Evolutionary conservation across 257 asterid species (phyloP).

Genomic region (Echium plantagineum): DNA sequence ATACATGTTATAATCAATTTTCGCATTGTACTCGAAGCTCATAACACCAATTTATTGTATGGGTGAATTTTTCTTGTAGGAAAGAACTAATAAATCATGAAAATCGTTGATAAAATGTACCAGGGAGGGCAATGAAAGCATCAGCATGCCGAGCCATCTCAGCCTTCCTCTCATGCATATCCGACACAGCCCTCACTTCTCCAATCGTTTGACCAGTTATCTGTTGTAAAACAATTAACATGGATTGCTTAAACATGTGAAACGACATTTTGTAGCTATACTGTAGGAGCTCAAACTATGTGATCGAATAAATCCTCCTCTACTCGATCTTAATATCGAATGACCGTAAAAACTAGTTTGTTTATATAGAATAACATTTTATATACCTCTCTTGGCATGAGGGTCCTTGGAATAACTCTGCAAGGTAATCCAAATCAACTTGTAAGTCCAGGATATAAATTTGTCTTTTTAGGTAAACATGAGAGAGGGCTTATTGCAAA

Average conservation of each 20-base stretch:
- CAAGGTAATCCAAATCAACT: conserved; percentile 6
- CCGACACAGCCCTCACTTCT: conserved; percentile 77
- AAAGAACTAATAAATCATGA: too few relatives aligned
- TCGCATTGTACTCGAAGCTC: too few relatives aligned
- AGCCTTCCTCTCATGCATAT: conserved; percentile 91
- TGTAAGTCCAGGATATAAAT: not conserved
- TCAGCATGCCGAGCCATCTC: conserved; percentile 97
- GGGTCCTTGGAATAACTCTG: conserved; percentile 89
- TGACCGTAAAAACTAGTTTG: not conserved
- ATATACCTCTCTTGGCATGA: conserved; percentile 86
- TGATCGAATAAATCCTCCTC: too few relatives aligned
- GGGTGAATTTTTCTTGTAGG: too few relatives aligned
- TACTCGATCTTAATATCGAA: not conserved
- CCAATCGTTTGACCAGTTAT: conserved; percentile 71
- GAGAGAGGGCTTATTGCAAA: too few relatives aligned
- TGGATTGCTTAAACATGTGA: not conserved
- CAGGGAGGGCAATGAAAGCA: conserved; percentile 96
- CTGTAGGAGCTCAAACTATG: too few relatives aligned
- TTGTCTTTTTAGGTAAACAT: too few relatives aligned
- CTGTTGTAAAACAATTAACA: conserved; percentile 18
- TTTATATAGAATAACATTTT: not conserved
- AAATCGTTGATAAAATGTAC: conserved; percentile 16
- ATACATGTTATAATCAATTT: too few relatives aligned
- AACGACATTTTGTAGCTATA: conserved; percentile 24
- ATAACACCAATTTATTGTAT: too few relatives aligned